phyloP scores from a whole-genome alignment of 345 rosid species.

The Citropsis articulata region DNA sequence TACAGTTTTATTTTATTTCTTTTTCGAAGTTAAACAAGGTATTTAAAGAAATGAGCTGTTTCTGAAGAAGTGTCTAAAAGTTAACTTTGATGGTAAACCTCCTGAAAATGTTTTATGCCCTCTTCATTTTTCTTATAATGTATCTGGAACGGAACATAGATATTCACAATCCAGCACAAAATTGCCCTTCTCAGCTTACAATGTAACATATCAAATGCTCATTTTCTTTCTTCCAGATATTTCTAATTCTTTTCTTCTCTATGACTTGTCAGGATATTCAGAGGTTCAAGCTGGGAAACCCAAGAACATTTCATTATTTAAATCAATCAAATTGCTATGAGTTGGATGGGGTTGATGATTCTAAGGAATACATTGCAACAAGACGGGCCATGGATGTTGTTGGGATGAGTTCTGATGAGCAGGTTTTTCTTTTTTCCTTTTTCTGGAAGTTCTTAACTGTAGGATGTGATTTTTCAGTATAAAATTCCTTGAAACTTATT shows the following conservation, averaged over 20 bases:
- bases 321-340: constrained; percentile 92
- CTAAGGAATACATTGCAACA: constrained; percentile 78
- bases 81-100: not conserved
- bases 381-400: constrained; percentile 96
- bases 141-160: not conserved
- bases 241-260: constrained; percentile 1
- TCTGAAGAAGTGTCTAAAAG: not conserved
- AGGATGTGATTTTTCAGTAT: constrained; percentile 8
- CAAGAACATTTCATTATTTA: constrained; percentile 86
- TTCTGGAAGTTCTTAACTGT: constrained; percentile 12
- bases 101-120: not conserved
- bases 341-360: constrained; percentile 78
- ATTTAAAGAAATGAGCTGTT: not conserved
- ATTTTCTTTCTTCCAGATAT: not conserved
- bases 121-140: not conserved
- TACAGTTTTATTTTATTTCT: too few species aligned
- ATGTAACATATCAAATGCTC: not conserved
- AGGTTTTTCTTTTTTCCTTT: constrained; percentile 41
- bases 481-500: constrained; percentile 11
- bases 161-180: not conserved
- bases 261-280: constrained; percentile 62
- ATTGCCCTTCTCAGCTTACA: not conserved
- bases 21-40: not conserved
- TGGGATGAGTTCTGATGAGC: constrained; percentile 83
- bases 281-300: constrained; percentile 75